These are phyloP conservation scores for Candida insectorum DNA, from an alignment of 805 yeast genomes.

Conservation along the genomic window DNA sequence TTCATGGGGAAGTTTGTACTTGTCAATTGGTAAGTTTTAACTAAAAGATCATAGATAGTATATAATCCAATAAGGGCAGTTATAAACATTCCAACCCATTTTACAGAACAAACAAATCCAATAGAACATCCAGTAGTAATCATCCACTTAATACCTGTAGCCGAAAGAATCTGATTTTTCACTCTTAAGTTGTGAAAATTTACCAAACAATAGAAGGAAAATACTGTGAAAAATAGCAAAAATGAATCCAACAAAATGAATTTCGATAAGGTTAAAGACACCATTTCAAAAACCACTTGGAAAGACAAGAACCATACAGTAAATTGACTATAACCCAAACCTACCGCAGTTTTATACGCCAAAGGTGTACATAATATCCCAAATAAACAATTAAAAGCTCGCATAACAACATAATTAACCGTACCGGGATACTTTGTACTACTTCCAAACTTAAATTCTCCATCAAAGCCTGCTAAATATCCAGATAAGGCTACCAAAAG, in stretches of 20 bases:
- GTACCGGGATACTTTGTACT: slow-evolving; percentile 74
- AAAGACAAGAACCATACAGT: slow-evolving; percentile 77
- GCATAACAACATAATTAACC: slow-evolving; percentile 79
- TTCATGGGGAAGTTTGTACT: slow-evolving; percentile 13
- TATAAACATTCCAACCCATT: slow-evolving; percentile 80
- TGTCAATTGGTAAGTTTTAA: slow-evolving; percentile 38
- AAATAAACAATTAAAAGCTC: slow-evolving; percentile 82
- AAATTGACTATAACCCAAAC: slow-evolving; percentile 66
- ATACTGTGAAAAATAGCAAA: slow-evolving; percentile 79
- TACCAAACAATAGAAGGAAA: slow-evolving; percentile 31
- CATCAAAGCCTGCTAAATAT: slow-evolving; percentile 81
- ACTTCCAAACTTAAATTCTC: slow-evolving; percentile 85
- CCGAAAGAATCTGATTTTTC: slow-evolving; percentile 32
- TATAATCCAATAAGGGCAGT: slow-evolving; percentile 60
- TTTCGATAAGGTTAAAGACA: slow-evolving; percentile 81
- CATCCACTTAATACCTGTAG: slow-evolving; percentile 53
- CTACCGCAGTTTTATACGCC: slow-evolving; percentile 77
- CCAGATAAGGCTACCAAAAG: slow-evolving; percentile 89
- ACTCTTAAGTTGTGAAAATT: slow-evolving; percentile 49
- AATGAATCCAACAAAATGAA: slow-evolving; percentile 91
- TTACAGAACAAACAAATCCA: slow-evolving; percentile 81
- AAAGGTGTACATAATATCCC: slow-evolving; percentile 83
- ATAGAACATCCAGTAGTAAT: slow-evolving; percentile 60
- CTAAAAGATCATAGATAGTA: slow-evolving; percentile 49
- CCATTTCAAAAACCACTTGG: slow-evolving; percentile 78